Evolutionary conservation across 2,329 filamentous ascomycete species (phyloP), one percentile per base, ranked within the genome.

Genomic region (Aspergillus sp.): DNA sequence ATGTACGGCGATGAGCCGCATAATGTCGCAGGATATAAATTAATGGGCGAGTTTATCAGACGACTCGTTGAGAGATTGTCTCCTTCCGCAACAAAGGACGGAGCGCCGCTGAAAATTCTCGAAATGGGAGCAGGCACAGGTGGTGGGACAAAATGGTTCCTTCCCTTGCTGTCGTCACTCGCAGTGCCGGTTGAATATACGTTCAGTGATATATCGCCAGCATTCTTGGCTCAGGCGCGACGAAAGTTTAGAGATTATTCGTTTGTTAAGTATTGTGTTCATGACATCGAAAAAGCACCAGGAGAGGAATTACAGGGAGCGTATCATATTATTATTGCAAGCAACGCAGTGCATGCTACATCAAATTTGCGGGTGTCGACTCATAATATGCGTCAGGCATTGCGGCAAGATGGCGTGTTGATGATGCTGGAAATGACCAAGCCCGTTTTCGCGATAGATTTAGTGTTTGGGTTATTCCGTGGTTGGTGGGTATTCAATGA

Each of bases 401-500:
- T 76, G 4, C 63, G 67, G 6, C 56, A 59, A 0, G 71, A 74
- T 33, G 73, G 70, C 1, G 64, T 72, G 6, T 51, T 74, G 4
- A 58, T 72, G 56, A 62, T 74, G 62, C 52, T 73, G 2, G 73
- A 75, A 52, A 71, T 73, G 63, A 74, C 68, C 3, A 47, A 58
- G 8, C 62, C 62, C 4, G 50, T 72, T 4, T 64, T 62, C 48
- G 71, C 66, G 31, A 63, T 74, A 17, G 72, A 75, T 52, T 48
- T 75, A 3, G 63, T 73, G 1, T 74, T 73, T 49, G 74, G 74
- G 2, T 53, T 72, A 6, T 64, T 75, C 14, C 71, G 72, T 19
- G 73, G 74, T 5, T 76, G 73, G 73, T 75, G 73, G 74, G 60
- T 74, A 3, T 74, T 74, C 27, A 68, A 73, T n/a, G 73, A 76